Evolutionary conservation across 768 basidiomycete genomes (phyloP).

Genomic region (Boletus rubroflammeus): DNA sequence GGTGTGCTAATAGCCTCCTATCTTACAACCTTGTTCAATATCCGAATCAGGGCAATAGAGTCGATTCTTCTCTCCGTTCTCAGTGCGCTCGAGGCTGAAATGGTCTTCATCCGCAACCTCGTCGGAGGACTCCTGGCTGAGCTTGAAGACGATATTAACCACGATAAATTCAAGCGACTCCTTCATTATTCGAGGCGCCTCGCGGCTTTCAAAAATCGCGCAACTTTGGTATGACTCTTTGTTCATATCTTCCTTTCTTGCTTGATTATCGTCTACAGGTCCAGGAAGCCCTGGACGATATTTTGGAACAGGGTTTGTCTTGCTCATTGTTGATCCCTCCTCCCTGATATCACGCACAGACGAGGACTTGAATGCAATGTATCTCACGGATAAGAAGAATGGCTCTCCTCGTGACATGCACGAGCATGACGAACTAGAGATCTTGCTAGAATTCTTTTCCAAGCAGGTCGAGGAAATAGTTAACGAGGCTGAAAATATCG

Average conservation of each 20-base stretch:
- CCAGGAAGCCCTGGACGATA: constrained; percentile 86
- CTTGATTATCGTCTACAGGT: constrained; percentile 47
- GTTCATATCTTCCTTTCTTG: background rate
- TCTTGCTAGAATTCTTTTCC: constrained; percentile 89
- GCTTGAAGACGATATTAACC: constrained; percentile 92
- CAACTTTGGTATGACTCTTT: constrained; percentile 57
- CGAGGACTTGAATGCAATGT: constrained; percentile 94
- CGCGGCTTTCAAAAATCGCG: constrained; percentile 86
- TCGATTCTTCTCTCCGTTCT: constrained; percentile 89
- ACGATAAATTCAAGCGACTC: constrained; percentile 88
- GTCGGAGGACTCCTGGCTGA: constrained; percentile 89
- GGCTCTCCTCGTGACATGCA: constrained; percentile 53
- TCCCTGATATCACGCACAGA: constrained; percentile 44
- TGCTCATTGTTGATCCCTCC: background rate
- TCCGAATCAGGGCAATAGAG: constrained; percentile 79
- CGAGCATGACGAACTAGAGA: constrained; percentile 92
- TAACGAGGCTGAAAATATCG: constrained; percentile 84
- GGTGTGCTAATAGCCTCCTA: constrained; percentile 41
- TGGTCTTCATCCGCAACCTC: constrained; percentile 89
- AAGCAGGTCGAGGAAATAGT: constrained; percentile 98
- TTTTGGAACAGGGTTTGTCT: constrained; percentile 76
- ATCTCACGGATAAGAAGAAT: constrained; percentile 82
- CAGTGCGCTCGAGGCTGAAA: constrained; percentile 92
- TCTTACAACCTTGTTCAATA: constrained; percentile 11
- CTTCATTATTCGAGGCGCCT: constrained; percentile 90